Evolutionary conservation across 805 yeast species (phyloP).

Genomic region (Cyberlindnera saturnus): DNA sequence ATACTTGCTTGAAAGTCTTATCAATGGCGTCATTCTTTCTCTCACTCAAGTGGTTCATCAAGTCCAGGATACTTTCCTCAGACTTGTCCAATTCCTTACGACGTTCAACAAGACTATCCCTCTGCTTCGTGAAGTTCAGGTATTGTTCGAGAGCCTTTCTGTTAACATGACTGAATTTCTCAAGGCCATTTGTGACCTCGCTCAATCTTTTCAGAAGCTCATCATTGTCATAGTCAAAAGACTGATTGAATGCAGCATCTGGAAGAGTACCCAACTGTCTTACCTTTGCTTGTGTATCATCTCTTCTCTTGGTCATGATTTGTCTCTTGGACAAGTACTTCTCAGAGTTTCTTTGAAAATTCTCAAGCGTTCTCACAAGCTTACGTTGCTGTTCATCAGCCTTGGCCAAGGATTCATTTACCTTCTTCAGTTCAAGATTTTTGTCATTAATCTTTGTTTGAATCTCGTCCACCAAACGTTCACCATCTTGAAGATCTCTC

Average conservation of each 20-base stretch:
- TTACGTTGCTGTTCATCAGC: slow-evolving; percentile 53
- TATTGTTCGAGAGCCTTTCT: slow-evolving; percentile 87
- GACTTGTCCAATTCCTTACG: slow-evolving; percentile 66
- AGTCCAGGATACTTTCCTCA: slow-evolving; percentile 61
- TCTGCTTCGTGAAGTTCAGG: slow-evolving; percentile 63
- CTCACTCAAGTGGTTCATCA: slow-evolving; percentile 62
- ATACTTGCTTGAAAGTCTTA: slow-evolving; percentile 70
- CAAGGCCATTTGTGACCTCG: slow-evolving; percentile 48
- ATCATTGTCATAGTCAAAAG: slow-evolving; percentile 33
- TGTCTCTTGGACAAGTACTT: slow-evolving; percentile 57
- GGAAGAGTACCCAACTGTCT: slow-evolving; percentile 86
- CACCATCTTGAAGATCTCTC: slow-evolving; percentile 24
- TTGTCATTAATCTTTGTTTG: slow-evolving; percentile 16
- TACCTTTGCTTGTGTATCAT: slow-evolving; percentile 65
- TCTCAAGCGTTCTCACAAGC: slow-evolving; percentile 50
- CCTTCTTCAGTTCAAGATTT: slow-evolving; percentile 22
- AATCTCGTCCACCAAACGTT: slow-evolving; percentile 23
- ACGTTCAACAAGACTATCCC: slow-evolving; percentile 59
- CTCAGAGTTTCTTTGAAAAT: slow-evolving; percentile 58
- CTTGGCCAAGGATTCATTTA: slow-evolving; percentile 37
- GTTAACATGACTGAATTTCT: slow-evolving; percentile 70
- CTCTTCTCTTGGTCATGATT: slow-evolving; percentile 52
- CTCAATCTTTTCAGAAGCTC: slow-evolving; percentile 49
- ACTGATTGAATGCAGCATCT: slow-evolving; percentile 61
- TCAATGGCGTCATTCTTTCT: slow-evolving; percentile 82